Evolutionary conservation across 2,329 filamentous ascomycete genomes (phyloP), one percentile per base, ranked within the genome.

Genomic region (Pyrenochaeta sp.): DNA sequence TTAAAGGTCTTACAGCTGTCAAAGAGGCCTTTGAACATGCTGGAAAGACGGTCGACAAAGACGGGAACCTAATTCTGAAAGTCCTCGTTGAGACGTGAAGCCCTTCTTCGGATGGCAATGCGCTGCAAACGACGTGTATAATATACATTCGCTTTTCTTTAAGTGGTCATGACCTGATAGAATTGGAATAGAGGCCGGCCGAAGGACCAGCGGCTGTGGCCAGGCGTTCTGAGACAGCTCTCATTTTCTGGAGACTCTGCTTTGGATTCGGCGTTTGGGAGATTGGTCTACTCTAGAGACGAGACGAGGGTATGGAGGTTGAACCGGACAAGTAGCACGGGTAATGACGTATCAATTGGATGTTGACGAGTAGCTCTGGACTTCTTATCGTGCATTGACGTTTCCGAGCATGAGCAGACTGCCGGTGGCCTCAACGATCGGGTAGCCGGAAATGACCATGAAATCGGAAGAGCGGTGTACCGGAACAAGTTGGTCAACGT

Each of bases 21-120:
- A 74, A 76, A 53, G 74, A 77, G 23, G 80, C 78, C 2, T 82
- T 82, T 57, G 71, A 72, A 5, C 67, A 80, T 36, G 78, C 78
- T 13, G 76, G 74, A 1, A 77, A 72, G 45, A 79, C 78, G 0
- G 67, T 74, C 11, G 80, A 82, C 64, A 75, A 79, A 43, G 68
- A 74, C 4, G 79, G 79, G 1, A 75, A 72, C 20, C 71, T 80
- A 7, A 78, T 81, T 13, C 72, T 82, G 2, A 82, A 82, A 61
- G 79, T 82, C 3, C 59, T 71, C 6, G 56, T 69, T 11, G 67
- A 71, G 37, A 55, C 57, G 48, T 69, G 45, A 48, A 37, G 14
- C 5, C 10, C 10, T 31, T 28, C 13, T 17, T n/a, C 9, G 13
- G 17, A 9, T 5, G 20, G 5, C 20, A 15, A 14, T 13, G 10